Conservation (phyloP, 2,329 filamentous ascomycete genomes). For the Fusarium ambrosium region DNA sequence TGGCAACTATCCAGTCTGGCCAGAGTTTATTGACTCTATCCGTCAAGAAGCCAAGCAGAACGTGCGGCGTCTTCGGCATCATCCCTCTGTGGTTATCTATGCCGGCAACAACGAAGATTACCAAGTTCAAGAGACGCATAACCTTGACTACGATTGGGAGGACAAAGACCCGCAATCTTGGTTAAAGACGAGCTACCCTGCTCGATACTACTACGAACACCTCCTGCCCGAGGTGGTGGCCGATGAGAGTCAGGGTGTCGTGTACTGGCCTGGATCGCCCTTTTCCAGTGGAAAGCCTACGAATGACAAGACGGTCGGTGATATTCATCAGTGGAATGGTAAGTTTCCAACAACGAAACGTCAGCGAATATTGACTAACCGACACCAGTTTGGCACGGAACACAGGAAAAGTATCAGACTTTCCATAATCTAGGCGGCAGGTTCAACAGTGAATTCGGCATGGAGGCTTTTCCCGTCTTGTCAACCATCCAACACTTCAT, state of each 20-base stretch:
- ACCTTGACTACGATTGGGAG: constrained; percentile 81
- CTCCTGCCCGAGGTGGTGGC: constrained; percentile 80
- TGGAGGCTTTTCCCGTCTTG: constrained; percentile 91
- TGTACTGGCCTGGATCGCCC: constrained; percentile 87
- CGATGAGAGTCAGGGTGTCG: constrained; percentile 76
- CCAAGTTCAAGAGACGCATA: constrained; percentile 80
- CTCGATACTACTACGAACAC: constrained; percentile 95
- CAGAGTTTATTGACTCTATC: constrained; percentile 74
- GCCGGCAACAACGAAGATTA: constrained; percentile 98
- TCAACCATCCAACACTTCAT: constrained; percentile 87
- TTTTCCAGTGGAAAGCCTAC: constrained; percentile 81
- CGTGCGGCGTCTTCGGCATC: constrained; percentile 81
- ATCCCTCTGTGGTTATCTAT: constrained; percentile 88
- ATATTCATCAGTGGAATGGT: constrained; percentile 92
- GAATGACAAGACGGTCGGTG: constrained; percentile 83
- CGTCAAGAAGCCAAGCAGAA: constrained; percentile 78
- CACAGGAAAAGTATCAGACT: constrained; percentile 91
- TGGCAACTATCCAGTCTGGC: constrained; percentile 79
- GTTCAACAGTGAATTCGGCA: constrained; percentile 95
- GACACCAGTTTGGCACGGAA: constrained; percentile 83
- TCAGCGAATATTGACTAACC: background rate
- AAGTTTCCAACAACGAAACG: background rate
- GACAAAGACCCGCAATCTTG: constrained; percentile 86
- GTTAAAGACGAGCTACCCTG: constrained; percentile 90
- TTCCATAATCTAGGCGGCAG: constrained; percentile 88